Evolutionary conservation across 176 grass and related monocot genomes (phyloP), one percentile per base, ranked within the genome.

Genomic region (Puccinellia tenuiflora): DNA sequence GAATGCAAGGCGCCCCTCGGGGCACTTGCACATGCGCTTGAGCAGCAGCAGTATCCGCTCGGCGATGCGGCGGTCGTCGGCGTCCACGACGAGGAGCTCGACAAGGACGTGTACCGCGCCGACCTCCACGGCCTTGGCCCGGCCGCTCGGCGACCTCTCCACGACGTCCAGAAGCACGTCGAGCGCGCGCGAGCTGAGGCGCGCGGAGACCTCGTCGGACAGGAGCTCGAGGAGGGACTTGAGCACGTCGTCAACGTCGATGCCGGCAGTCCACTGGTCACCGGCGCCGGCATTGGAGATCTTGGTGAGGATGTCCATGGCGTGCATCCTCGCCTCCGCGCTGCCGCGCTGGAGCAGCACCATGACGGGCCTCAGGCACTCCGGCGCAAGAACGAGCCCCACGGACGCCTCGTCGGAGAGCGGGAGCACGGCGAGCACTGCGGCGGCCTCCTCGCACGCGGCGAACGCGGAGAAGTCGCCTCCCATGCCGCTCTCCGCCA

Each of bases 191-290:
- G 92, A 93, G 88, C 92, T 97, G 62, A 94, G 94, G 75, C 83
- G 82, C 66, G 88, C 76, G 48, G 90, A 85, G 50, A 73, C 79
- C 81, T 92, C 94, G 26, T 97, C 92, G 16, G 94, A 80, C 7
- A 97, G 88, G 55, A 97, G 87, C 81, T 97, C 94, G n/a, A 97
- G 76, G 77, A 97, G 60, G 14, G 92, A 89, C 82, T 88, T 92
- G 74, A 97, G 45, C 73, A 94, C 57, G 39, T 88, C 92, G 5
- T 66, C 89, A 0, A 85, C 79, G 65, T 90, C 75, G 31, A 69
- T 37, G 21, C 54, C 82, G 15, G 61, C 64, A 33, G 67, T 79
- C 94, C 94, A 97, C 24, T 45, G 68, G 54, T 85, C 72, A 11
- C 81, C 68, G 60, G 60, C 22, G 65, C 87, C 56, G 15, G 86